Base-by-base conservation (phyloP, 148 eudicot species). In the Fagopyrum esculentum region DNA sequence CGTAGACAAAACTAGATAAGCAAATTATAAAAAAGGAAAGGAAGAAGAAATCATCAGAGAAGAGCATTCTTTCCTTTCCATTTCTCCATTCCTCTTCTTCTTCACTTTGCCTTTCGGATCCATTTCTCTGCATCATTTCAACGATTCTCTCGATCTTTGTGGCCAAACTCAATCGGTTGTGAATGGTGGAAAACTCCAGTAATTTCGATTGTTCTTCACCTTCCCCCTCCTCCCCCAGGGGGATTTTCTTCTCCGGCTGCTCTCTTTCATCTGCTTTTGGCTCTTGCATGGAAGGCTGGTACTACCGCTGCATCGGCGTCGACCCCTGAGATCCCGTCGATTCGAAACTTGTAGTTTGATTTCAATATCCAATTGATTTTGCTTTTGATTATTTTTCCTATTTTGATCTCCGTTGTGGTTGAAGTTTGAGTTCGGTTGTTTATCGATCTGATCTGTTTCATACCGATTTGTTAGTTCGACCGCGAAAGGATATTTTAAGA, bases 261-360 rank as follows among this genome's bases (percentile, higher is more conserved):
- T 70, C 46, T 35, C 17, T 35, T 45, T 68, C 55, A 43, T 16
- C 70, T 30, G 82, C 88, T 68, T 86, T 88, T 59, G 86, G 85
- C 26, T 88, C 87, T 50, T 81, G 85, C 74, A 88, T 84, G 79
- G 77, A 86, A 79, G 87, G 87, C 82, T 83, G 91, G 89, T 88
- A 84, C 82, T 81, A 79, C 78, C 89, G 87, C 85, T 86, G 87
- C 87, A 77, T 83, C 5, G 81, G 83, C 61, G 60, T 80, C 51
- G 86, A 81, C 74, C 86, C 81, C 8, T 78, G 74, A 59, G 64
- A n/a, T 70, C 10, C 10, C 52, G 73, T 45, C 74, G 52, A 7
- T 9, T 47, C 51, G 5, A 8, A 9, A 5, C n/a, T 45, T 45
- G 11, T 35, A 35, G 40, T 70, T 6, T 4, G 12, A 7, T 15